Conservation (phyloP, 768 basidiomycete genomes). For the Russula griseocarnosa region DNA sequence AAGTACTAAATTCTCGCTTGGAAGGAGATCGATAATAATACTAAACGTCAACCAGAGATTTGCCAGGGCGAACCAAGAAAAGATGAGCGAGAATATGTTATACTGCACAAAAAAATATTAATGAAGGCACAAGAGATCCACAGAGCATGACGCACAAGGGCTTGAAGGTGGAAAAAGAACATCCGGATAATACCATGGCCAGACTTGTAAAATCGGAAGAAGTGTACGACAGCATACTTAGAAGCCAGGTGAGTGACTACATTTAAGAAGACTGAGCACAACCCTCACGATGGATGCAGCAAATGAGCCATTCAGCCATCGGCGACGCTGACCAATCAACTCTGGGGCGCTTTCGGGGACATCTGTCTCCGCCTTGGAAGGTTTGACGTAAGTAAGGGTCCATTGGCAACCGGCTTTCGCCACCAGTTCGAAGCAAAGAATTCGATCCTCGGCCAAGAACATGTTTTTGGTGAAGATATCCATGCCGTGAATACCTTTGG, state of each 20-base stretch:
- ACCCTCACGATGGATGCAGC: constrained; percentile 81
- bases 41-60: constrained; percentile 95
- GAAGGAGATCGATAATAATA: constrained; percentile 88
- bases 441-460: constrained; percentile 91
- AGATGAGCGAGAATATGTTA: constrained; percentile 77
- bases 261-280: neutral
- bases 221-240: constrained; percentile 90
- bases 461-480: constrained; percentile 95
- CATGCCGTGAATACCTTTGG: constrained; percentile 95
- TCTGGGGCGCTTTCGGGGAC: constrained; percentile 92
- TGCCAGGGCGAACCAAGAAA: constrained; percentile 91
- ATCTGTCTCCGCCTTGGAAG: constrained; percentile 93
- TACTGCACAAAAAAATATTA: constrained; percentile 48
- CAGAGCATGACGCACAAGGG: constrained; percentile 53
- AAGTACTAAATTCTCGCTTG: constrained; percentile 46
- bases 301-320: constrained; percentile 96
- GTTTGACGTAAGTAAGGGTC: constrained; percentile 91
- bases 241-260: constrained; percentile 17
- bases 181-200: constrained; percentile 86
- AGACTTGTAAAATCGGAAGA: constrained; percentile 83
- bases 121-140: neutral
- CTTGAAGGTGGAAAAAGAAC: constrained; percentile 96
- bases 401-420: constrained; percentile 85
- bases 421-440: constrained; percentile 94
- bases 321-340: constrained; percentile 90